Percentiles rank a stretch among this genome's conserved stretches.
Evolutionary conservation across 345 rosid genomes (phyloP).

Genomic region (Euphorbia lathyris): DNA sequence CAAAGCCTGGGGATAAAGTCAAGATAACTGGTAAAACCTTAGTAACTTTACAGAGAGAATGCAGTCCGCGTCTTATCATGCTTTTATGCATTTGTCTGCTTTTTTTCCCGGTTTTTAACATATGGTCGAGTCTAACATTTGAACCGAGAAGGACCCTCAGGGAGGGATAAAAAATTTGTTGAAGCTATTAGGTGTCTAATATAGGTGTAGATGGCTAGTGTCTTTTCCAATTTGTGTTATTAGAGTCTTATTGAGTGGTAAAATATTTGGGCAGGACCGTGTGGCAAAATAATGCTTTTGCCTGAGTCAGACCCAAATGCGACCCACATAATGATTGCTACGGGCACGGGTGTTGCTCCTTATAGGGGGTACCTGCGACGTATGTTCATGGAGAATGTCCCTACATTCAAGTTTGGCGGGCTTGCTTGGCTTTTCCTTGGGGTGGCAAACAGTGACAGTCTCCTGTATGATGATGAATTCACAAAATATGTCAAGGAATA

Average conservation of each 20-base stretch:
- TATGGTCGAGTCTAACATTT: no score
- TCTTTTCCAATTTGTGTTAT: neutral
- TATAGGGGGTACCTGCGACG: slow-evolving; percentile 89
- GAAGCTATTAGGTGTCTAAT: no score
- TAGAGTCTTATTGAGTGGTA: neutral
- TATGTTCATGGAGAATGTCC: slow-evolving; percentile 93
- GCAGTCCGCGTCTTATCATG: neutral
- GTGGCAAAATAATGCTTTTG: slow-evolving; percentile 96
- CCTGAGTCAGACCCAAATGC: slow-evolving; percentile 82
- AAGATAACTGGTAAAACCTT: slow-evolving; percentile 64
- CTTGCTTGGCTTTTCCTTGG: slow-evolving; percentile 99
- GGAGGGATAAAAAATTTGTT: no score
- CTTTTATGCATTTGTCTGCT: neutral
- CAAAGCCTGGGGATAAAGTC: slow-evolving; percentile 90
- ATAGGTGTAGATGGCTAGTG: neutral
- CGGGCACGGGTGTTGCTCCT: slow-evolving; percentile 97
- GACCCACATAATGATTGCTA: slow-evolving; percentile 95
- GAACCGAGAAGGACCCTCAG: no score
- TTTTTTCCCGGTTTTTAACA: neutral
- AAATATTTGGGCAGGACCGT: slow-evolving; percentile 62
- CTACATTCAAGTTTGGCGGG: slow-evolving; percentile 73
- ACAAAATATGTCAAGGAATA: slow-evolving; percentile 64
- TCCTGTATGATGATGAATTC: slow-evolving; percentile 89
- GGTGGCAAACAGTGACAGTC: slow-evolving; percentile 93
- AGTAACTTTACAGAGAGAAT: slow-evolving; percentile 5